Evolutionary conservation across 805 yeast species (phyloP).

Genomic region (Candida succiphila): DNA sequence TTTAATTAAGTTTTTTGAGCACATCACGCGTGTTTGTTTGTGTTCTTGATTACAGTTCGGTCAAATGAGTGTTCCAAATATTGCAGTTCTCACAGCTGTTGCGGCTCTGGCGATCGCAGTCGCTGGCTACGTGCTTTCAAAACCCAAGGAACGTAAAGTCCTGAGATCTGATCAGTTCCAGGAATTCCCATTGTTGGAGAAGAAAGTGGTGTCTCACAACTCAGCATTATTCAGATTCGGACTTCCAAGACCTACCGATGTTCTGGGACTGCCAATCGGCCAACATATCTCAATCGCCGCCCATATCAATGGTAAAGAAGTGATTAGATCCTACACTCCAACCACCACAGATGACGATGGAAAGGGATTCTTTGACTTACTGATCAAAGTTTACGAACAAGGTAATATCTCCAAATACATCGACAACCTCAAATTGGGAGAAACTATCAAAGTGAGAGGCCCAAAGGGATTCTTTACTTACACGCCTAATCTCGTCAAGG

Average conservation of each 20-base stretch:
- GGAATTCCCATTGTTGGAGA: conserved; percentile 72
- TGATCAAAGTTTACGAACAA: conserved; percentile 76
- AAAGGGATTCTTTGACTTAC: conserved; percentile 73
- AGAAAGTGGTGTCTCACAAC: conserved; percentile 69
- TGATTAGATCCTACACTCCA: conserved; percentile 85
- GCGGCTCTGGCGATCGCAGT: too few relatives aligned
- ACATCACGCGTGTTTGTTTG: background rate
- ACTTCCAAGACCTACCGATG: conserved; percentile 63
- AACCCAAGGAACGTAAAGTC: conserved; percentile 34
- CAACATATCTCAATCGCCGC: conserved; percentile 85
- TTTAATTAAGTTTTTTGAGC: too few relatives aligned
- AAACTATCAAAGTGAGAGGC: conserved; percentile 68
- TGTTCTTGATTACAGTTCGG: too few relatives aligned
- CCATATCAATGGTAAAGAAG: conserved; percentile 65
- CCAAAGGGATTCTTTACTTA: conserved; percentile 88
- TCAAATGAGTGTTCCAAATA: too few relatives aligned
- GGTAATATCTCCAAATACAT: conserved; percentile 78
- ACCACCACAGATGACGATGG: conserved; percentile 66
- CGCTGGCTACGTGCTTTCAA: too few relatives aligned
- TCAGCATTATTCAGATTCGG: conserved; percentile 78
- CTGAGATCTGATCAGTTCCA: conserved; percentile 59
- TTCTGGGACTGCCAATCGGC: conserved; percentile 86
- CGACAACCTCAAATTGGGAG: conserved; percentile 68
- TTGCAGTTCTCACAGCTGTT: too few relatives aligned
- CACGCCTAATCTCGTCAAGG: conserved; percentile 64